Conservation (phyloP, 2,329 filamentous ascomycete species). For the Trichoderma brevicompactum region DNA sequence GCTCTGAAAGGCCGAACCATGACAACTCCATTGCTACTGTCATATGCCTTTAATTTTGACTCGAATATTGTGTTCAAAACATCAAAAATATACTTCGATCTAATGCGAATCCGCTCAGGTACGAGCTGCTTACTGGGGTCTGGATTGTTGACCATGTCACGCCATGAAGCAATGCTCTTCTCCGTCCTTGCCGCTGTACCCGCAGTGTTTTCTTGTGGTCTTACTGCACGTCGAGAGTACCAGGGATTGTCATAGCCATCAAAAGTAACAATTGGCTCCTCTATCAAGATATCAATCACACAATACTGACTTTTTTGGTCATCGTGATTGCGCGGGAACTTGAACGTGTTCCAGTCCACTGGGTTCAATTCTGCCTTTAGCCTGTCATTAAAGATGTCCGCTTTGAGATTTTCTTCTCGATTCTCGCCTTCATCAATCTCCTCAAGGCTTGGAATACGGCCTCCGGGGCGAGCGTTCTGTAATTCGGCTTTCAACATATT, state of each 20-base stretch:
- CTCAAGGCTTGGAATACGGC: slow-evolving; percentile 1
- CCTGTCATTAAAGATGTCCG: not conserved
- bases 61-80: slow-evolving; percentile 18
- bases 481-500: slow-evolving; percentile 3
- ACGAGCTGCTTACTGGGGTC: slow-evolving; percentile 2
- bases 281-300: slow-evolving; percentile 17
- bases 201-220: not conserved
- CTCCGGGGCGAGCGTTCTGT: slow-evolving; percentile 1
- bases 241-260: slow-evolving; percentile 15
- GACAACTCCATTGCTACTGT: slow-evolving; percentile 3
- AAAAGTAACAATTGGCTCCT: slow-evolving; percentile 8
- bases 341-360: slow-evolving; percentile 7
- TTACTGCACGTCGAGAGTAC: not conserved
- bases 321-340: slow-evolving; percentile 1
- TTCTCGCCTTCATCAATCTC: not conserved
- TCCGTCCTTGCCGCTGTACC: not conserved
- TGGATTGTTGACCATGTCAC: not conserved
- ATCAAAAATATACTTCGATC: slow-evolving; percentile 19
- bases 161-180: slow-evolving; percentile 3
- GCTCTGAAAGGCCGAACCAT: slow-evolving; percentile 25
- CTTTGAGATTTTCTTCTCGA: not conserved
- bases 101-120: slow-evolving; percentile 29
- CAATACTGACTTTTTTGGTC: not conserved
- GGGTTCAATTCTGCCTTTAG: slow-evolving; percentile 1
- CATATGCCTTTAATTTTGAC: slow-evolving; percentile 1